These are phyloP conservation scores for Bothriochloa decipiens DNA, from an alignment of 176 grass and related monocot species.

Conservation along the genomic window DNA sequence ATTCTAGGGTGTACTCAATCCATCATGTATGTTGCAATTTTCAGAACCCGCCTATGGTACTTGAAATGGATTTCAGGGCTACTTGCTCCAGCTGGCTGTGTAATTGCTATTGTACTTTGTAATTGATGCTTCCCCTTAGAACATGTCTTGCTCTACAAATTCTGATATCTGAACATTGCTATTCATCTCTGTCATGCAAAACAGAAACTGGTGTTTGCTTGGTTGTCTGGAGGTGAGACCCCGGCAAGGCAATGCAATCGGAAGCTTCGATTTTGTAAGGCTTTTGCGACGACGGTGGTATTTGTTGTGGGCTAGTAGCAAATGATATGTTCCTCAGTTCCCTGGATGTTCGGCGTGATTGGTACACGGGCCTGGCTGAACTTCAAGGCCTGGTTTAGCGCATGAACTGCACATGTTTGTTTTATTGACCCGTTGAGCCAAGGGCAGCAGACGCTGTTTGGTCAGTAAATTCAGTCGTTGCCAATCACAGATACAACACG, in stretches of 20 bases:
- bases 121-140: constrained; percentile 36
- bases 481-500: no score
- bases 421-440: no score
- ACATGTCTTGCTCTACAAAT: neutral
- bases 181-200: neutral
- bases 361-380: no score
- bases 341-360: no score
- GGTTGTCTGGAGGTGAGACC: neutral
- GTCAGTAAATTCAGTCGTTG: no score
- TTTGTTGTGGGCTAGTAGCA: no score
- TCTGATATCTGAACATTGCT: constrained; percentile 11
- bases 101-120: constrained; percentile 34
- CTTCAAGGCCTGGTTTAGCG: no score
- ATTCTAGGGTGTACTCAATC: constrained; percentile 31
- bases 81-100: constrained; percentile 26
- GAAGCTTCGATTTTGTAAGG: neutral
- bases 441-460: no score
- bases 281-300: no score
- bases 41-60: constrained; percentile 28
- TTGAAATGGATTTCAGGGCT: constrained; percentile 31
- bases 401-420: no score
- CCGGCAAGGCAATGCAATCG: neutral
- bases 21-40: constrained; percentile 44
- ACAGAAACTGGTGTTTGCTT: neutral
- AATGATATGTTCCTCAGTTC: no score